Percentiles rank a stretch among this genome's conserved stretches.
These are phyloP conservation scores for Beauveria sp. DNA, from an alignment of 2,329 filamentous ascomycete species.

Conservation along the genomic window DNA sequence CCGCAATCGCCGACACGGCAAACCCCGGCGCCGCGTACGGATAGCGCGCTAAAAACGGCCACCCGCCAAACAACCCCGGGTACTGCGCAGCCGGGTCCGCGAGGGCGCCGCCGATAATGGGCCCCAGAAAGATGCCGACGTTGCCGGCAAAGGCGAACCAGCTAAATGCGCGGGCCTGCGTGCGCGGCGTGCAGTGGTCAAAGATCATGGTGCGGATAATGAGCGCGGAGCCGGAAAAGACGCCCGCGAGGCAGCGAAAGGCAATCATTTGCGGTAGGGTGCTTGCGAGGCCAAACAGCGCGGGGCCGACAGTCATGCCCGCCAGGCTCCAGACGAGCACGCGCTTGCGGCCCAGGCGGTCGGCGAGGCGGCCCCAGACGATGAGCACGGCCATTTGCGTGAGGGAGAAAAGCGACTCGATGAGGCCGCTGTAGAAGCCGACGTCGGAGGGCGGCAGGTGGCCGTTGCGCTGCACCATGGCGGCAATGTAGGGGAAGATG, in stretches of 20 bases:
- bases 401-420: slow-evolving; percentile 65
- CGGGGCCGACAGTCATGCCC: slow-evolving; percentile 53
- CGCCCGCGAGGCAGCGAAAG: slow-evolving; percentile 61
- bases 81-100: slow-evolving; percentile 61
- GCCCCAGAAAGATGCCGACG: slow-evolving; percentile 65
- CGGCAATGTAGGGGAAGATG: slow-evolving; percentile 73
- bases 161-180: slow-evolving; percentile 66
- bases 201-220: slow-evolving; percentile 71
- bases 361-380: slow-evolving; percentile 55
- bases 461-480: slow-evolving; percentile 66
- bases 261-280: slow-evolving; percentile 68
- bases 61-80: slow-evolving; percentile 40
- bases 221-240: slow-evolving; percentile 67
- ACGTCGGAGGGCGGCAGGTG: slow-evolving; percentile 55
- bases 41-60: slow-evolving; percentile 38
- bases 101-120: slow-evolving; percentile 60
- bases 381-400: slow-evolving; percentile 76
- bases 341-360: slow-evolving; percentile 64
- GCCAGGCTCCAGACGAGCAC: slow-evolving; percentile 59
- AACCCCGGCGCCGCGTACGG: slow-evolving; percentile 50
- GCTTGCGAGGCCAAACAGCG: slow-evolving; percentile 60
- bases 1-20: slow-evolving; percentile 47
- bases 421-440: slow-evolving; percentile 72
- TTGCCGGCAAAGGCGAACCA: slow-evolving; percentile 72
- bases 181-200: slow-evolving; percentile 62